phyloP scores from a whole-genome alignment of 805 yeast species.

The fission yeast (Schizosaccharomyces pombe) region DNA sequence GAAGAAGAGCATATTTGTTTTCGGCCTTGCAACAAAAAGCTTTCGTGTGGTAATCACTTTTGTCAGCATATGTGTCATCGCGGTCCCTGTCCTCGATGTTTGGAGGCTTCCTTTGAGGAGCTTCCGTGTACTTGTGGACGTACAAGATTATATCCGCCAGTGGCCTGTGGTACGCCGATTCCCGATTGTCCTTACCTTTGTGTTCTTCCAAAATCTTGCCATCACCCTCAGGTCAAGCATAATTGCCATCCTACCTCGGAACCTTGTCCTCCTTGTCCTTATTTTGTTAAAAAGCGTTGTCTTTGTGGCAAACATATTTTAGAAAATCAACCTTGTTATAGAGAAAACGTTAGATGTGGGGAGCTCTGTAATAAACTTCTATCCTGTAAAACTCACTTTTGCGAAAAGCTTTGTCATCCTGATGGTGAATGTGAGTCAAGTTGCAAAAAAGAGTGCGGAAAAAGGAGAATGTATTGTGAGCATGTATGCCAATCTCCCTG shows the following conservation, averaged over 20 bases:
- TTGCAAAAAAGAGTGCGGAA: slow-evolving; percentile 39
- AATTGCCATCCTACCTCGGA: slow-evolving; percentile 45
- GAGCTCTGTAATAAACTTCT: slow-evolving; percentile 31
- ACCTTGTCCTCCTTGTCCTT: slow-evolving; percentile 50
- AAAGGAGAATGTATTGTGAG: slow-evolving; percentile 30
- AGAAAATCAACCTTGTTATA: slow-evolving; percentile 47
- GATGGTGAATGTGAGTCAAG: slow-evolving; percentile 33
- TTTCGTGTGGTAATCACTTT: slow-evolving; percentile 14
- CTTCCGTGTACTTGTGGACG: slow-evolving; percentile 15
- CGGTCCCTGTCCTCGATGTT: slow-evolving; percentile 16
- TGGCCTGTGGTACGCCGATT: slow-evolving; percentile 14
- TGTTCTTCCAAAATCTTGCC: slow-evolving; percentile 12
- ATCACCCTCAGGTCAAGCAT: slow-evolving; percentile 24
- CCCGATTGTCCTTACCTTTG: slow-evolving; percentile 14
- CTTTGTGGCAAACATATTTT: slow-evolving; percentile 35
- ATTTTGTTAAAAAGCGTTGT: slow-evolving; percentile 31
- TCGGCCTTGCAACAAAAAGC: slow-evolving; percentile 11
- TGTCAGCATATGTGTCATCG: slow-evolving; percentile 15
- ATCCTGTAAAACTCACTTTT: slow-evolving; percentile 27
- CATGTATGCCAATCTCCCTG: slow-evolving; percentile 44
- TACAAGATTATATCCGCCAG: slow-evolving; percentile 15
- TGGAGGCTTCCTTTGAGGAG: slow-evolving; percentile 14
- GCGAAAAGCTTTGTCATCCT: slow-evolving; percentile 34
- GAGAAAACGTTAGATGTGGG: slow-evolving; percentile 45
- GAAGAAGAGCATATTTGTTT: slow-evolving; percentile 15